Evolutionary conservation across 2,329 filamentous ascomycete genomes (phyloP), one percentile per base, ranked within the genome.

Genomic region (Thelonectria rubi): DNA sequence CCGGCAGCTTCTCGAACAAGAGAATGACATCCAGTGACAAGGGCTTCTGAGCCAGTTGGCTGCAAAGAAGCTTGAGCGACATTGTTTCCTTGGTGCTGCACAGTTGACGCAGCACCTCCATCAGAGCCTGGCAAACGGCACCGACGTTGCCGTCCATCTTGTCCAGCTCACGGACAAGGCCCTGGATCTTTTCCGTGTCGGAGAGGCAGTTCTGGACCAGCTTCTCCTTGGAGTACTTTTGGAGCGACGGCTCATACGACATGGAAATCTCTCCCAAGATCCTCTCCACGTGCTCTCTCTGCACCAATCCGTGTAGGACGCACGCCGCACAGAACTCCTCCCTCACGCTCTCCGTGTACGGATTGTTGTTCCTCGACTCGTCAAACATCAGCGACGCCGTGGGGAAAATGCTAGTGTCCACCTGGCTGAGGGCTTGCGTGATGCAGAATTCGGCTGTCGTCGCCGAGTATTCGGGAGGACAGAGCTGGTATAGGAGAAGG

Each of bases 121-220:
- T 86, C 46, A 94, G 81, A 3, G 93, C 94, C 62, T 90, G 88
- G 52, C 91, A 91, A 17, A 96, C 92, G 2, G 93, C 92, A 2
- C 92, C 93, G 2, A 92, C 92, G 75, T 97, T 97, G 1, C 94
- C 94, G 71, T 97, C 92, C 84, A 95, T 93, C 52, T 90, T 90
- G 58, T 97, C 93, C 21, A 99, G 82, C 70, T 97, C 93, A 40
- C 88, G 86, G 42, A 97, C 87, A 32, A 97, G 82, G 45, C 88
- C 86, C 66, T 93, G 91, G 1, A 91, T 87, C 65, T 89, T 87
- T 63, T 93, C 91, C 1, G 89, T 86, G 67, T 96, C 92, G 11
- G 86, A 84, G 49, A 90, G 84, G 65, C 93, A 97, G 72, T 95
- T 89, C 50, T 88, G 84, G 0, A 97, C 86, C 12, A 99, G 80